Evolutionary conservation across 768 basidiomycete species (phyloP).

Genomic region (Sporobolomyces phaffii): DNA sequence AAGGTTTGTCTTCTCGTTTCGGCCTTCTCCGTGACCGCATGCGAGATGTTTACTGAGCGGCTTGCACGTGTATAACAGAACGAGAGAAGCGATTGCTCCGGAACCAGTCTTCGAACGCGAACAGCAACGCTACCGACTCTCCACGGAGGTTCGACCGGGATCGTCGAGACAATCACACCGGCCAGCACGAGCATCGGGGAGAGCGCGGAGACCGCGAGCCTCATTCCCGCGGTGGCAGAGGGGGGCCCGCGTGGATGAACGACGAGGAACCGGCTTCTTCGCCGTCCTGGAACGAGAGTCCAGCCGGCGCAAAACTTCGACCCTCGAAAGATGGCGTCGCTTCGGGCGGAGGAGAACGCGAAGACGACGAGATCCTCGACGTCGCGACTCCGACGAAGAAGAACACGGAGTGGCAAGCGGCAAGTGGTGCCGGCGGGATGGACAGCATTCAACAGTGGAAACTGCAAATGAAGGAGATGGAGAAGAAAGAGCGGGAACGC

Average conservation of each 20-base stretch:
- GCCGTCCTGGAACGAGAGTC: conserved; percentile 30
- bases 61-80: conserved; percentile 8
- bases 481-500: conserved; percentile 20
- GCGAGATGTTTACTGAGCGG: background rate
- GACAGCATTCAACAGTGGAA: conserved; percentile 37
- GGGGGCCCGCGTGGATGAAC: conserved; percentile 34
- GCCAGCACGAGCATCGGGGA: no score
- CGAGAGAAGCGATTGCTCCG: conserved; percentile 28
- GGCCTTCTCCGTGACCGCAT: background rate
- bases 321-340: conserved; percentile 2
- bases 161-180: background rate
- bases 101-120: background rate
- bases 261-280: conserved; percentile 19
- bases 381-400: background rate
- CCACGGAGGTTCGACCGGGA: conserved; percentile 10
- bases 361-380: background rate
- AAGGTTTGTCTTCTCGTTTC: conserved; percentile 4
- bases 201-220: conserved; percentile 11
- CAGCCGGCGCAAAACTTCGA: conserved; percentile 2
- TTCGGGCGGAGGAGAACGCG: background rate
- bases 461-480: conserved; percentile 38
- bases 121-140: background rate
- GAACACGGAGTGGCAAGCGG: background rate
- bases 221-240: background rate
- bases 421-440: conserved; percentile 10